Evolutionary conservation across 768 basidiomycete genomes (phyloP).

Genomic region (Termitomyces sp.): DNA sequence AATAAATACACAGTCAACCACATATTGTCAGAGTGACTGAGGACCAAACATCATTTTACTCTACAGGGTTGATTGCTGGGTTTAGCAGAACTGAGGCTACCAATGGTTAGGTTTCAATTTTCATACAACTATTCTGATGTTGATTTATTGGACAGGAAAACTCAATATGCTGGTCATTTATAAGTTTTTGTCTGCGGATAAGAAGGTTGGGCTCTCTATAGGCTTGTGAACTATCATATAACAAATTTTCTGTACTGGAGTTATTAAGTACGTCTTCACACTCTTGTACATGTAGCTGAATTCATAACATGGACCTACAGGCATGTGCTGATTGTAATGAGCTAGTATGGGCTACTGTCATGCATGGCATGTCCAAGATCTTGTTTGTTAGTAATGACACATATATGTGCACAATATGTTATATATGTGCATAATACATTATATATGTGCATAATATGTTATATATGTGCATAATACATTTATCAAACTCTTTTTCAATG

Average conservation of each 20-base stretch:
- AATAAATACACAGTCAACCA: too few relatives aligned
- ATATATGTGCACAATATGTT: too few relatives aligned
- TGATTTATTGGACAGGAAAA: background rate
- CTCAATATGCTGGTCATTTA: slow-evolving; percentile 2
- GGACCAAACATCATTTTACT: slow-evolving; percentile 4
- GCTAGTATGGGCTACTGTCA: too few relatives aligned
- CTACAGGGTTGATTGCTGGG: background rate
- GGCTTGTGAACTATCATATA: background rate
- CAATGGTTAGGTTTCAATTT: background rate
- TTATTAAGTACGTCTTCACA: background rate
- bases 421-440: too few relatives aligned
- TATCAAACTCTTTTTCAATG: too few relatives aligned
- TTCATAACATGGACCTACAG: background rate
- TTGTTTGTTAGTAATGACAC: too few relatives aligned
- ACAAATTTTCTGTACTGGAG: background rate
- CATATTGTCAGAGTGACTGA: too few relatives aligned
- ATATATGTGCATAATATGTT: too few relatives aligned
- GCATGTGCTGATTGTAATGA: background rate
- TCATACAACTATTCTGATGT: background rate
- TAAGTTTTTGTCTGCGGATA: background rate
- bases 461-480: too few relatives aligned
- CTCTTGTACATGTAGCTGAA: background rate
- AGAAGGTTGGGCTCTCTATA: background rate
- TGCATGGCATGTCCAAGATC: too few relatives aligned
- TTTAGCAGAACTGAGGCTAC: background rate